Evolutionary conservation across 2,329 filamentous ascomycete species (phyloP).

Genomic region (Emmonsia crescens): DNA sequence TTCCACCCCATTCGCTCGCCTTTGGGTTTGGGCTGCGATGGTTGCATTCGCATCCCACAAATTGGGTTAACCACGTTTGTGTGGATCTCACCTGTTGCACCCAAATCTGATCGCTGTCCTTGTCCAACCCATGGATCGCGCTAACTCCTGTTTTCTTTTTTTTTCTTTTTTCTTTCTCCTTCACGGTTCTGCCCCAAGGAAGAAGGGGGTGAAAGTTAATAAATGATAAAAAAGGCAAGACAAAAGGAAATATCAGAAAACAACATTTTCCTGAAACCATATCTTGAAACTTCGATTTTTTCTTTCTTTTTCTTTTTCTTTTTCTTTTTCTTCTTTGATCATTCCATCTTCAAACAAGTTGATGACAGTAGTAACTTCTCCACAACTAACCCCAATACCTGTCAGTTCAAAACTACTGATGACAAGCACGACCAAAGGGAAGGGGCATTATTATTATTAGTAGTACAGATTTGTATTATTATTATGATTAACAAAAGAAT

Average conservation of each 20-base stretch:
- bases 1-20: not conserved
- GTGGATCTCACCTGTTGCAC: not conserved
- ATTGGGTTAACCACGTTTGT: slow-evolving; percentile 4
- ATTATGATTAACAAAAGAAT: not conserved
- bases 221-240: too few species aligned
- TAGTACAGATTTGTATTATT: too few species aligned
- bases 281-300: not conserved
- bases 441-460: not conserved
- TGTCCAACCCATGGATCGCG: not conserved
- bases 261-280: not conserved
- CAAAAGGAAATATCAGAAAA: not conserved
- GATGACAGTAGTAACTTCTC: not conserved
- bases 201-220: not conserved
- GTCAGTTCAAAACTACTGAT: not conserved
- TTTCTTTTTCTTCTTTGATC: not conserved
- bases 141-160: not conserved
- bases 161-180: not conserved
- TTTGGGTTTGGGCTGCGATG: not conserved
- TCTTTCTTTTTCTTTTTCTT: not conserved
- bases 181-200: not conserved
- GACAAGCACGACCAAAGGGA: not conserved
- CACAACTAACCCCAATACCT: not conserved
- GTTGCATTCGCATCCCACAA: not conserved
- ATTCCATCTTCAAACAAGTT: not conserved
- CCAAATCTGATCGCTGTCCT: not conserved